phyloP scores from a whole-genome alignment of 2,329 filamentous ascomycete genomes.

The Coleophoma crateriformis region DNA sequence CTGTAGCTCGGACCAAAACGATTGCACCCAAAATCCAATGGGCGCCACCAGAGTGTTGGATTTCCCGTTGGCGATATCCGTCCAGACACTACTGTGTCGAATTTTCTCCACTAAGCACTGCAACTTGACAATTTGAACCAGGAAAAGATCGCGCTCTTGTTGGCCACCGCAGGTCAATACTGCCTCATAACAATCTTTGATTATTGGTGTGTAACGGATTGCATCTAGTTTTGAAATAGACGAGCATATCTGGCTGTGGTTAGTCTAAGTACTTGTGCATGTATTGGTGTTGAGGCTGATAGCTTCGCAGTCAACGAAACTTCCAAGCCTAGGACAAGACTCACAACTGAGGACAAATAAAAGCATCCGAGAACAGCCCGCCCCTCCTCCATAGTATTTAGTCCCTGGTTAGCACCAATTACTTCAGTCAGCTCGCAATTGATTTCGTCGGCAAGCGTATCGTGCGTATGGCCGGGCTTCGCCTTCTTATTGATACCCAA shows the following conservation, averaged over 20 bases:
- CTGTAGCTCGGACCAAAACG: neutral
- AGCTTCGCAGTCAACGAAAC: too few species aligned
- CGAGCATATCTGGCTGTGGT: neutral
- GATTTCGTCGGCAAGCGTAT: slow-evolving; percentile 6
- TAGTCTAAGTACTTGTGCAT: neutral
- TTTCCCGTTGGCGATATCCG: neutral
- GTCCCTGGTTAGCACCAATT: neutral
- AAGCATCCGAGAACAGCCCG: slow-evolving; percentile 27
- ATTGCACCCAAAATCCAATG: neutral
- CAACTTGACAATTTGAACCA: neutral
- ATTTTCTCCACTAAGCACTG: neutral
- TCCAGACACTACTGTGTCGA: neutral
- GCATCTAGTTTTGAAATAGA: slow-evolving; percentile 1
- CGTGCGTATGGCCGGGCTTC: slow-evolving; percentile 18
- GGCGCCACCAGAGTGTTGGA: neutral
- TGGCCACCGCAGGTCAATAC: too few species aligned
- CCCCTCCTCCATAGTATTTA: slow-evolving; percentile 16
- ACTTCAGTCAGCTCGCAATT: neutral
- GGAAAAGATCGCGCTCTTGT: neutral
- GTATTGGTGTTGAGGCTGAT: too few species aligned
- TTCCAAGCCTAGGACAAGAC: too few species aligned
- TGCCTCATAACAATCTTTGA: neutral
- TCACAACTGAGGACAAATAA: slow-evolving; percentile 15
- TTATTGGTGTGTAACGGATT: slow-evolving; percentile 1
- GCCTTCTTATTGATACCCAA: neutral